Evolutionary conservation across 495 filamentous ascomycete genomes (phyloP).

Genomic region (Hyaloscypha finlandica): DNA sequence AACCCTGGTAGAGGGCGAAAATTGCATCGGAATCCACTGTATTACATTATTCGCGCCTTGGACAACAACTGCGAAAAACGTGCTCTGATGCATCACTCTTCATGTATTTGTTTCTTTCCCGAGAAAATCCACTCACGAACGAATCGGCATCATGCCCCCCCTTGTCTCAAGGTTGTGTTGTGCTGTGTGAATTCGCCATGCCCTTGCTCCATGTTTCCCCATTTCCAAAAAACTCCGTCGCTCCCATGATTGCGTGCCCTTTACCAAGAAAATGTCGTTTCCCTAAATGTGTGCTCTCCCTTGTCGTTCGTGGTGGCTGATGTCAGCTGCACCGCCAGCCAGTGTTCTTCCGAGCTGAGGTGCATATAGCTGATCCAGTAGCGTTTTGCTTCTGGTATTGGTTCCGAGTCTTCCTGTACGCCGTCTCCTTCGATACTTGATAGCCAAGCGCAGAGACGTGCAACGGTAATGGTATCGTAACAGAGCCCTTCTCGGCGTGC

Average conservation of each 20-base stretch:
- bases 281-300: conserved; percentile 27
- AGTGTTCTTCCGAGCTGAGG: conserved; percentile 32
- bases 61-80: conserved; percentile 6
- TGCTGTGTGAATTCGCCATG: not conserved
- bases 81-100: conserved; percentile 8
- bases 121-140: not conserved
- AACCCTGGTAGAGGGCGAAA: not conserved
- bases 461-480: conserved; percentile 33
- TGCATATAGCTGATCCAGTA: conserved; percentile 32
- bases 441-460: conserved; percentile 32
- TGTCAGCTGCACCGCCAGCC: conserved; percentile 32
- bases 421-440: conserved; percentile 33
- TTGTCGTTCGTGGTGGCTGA: conserved; percentile 21
- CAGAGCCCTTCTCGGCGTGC: conserved; percentile 51
- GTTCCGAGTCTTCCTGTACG: conserved; percentile 28
- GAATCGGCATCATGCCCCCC: not conserved
- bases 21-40: not conserved
- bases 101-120: not conserved
- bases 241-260: not conserved
- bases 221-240: conserved; percentile 3
- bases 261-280: conserved; percentile 36
- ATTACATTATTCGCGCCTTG: conserved; percentile 18
- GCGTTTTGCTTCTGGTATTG: conserved; percentile 27
- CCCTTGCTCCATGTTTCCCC: conserved; percentile 3
- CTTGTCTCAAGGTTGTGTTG: not conserved